Conservation (phyloP, 768 basidiomycete species). For the Gymnopilus dilepis region DNA sequence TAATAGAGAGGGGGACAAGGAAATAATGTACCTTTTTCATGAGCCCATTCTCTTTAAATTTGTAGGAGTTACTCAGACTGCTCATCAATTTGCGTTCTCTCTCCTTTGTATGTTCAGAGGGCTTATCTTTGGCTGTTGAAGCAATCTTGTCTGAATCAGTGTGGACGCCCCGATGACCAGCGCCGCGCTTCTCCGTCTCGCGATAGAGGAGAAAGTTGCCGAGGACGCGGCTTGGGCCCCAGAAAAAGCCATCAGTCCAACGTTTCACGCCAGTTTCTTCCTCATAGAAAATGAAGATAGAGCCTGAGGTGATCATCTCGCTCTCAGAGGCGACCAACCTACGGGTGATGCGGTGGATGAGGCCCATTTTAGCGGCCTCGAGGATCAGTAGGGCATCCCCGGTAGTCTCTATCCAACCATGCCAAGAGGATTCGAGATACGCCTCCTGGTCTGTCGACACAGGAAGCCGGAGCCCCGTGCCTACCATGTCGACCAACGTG, state of each 20-base stretch:
- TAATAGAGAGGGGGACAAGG: conserved; percentile 9
- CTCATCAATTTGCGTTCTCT: conserved; percentile 86
- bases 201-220: conserved; percentile 97
- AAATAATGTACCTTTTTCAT: conserved; percentile 97
- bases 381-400: conserved; percentile 96
- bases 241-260: conserved; percentile 96
- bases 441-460: conserved; percentile 46
- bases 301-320: conserved; percentile 92
- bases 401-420: conserved; percentile 94
- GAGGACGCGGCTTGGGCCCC: conserved; percentile 91
- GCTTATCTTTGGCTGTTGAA: no score
- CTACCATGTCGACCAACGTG: no score
- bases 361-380: conserved; percentile 88
- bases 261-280: conserved; percentile 97
- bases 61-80: conserved; percentile 90
- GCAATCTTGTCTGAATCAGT: no score
- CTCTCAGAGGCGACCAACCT: conserved; percentile 92
- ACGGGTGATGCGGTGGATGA: conserved; percentile 91
- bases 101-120: no score
- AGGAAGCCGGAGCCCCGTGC: no score
- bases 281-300: conserved; percentile 97
- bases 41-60: conserved; percentile 91
- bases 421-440: conserved; percentile 78
- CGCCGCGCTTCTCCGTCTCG: conserved; percentile 86
- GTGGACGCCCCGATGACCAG: no score